Percentiles rank a stretch among this genome's conserved stretches.
Evolutionary conservation across 2,329 filamentous ascomycete genomes (phyloP).

Genomic region (Aspergillus jensenii): DNA sequence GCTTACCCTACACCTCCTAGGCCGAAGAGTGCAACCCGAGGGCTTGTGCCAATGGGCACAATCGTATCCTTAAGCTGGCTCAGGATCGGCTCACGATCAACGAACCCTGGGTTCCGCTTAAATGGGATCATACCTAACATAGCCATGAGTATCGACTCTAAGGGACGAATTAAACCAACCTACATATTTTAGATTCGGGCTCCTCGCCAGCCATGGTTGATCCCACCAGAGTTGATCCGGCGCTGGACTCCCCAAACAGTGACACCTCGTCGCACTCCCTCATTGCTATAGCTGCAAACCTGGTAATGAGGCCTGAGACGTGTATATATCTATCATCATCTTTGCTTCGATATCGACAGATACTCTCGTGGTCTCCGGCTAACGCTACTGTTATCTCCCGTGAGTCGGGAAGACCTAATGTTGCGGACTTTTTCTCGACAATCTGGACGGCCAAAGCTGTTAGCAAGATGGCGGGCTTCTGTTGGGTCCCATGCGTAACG

Average conservation of each 20-base stretch:
- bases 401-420: slow-evolving; percentile 18
- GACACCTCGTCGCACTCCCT: neutral
- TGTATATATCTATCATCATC: slow-evolving; percentile 15
- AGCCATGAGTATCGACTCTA: neutral
- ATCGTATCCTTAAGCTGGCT: slow-evolving; percentile 1
- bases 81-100: slow-evolving; percentile 5
- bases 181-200: neutral
- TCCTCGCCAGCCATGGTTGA: neutral
- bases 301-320: slow-evolving; percentile 9
- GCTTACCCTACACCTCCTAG: slow-evolving; percentile 15
- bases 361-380: slow-evolving; percentile 18
- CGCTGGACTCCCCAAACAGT: neutral
- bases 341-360: slow-evolving; percentile 20
- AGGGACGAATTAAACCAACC: neutral
- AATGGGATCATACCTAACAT: slow-evolving; percentile 13
- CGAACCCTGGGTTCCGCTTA: slow-evolving; percentile 10
- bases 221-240: neutral
- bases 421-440: slow-evolving; percentile 22
- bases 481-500: neutral
- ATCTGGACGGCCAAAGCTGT: slow-evolving; percentile 10
- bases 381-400: slow-evolving; percentile 19
- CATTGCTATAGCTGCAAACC: slow-evolving; percentile 8
- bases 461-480: neutral
- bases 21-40: slow-evolving; percentile 12
- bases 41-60: slow-evolving; percentile 1